Evolutionary conservation across 371 early-diverging fungal genomes (phyloP).

Genomic region (Haplosporangium sp.): DNA sequence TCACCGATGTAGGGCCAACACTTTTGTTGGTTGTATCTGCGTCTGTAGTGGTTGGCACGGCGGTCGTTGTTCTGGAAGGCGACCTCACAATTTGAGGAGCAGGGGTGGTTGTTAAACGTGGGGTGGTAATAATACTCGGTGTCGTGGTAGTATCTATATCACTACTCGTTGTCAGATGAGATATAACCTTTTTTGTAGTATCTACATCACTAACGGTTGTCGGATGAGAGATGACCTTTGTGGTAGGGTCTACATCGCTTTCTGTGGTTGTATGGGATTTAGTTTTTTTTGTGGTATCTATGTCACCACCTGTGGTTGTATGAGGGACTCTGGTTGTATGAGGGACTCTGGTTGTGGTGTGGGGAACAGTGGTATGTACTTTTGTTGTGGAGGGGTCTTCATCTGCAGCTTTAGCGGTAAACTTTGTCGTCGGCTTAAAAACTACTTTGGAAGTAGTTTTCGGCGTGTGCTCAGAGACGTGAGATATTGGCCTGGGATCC

Average conservation of each 20-base stretch:
- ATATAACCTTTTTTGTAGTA: too few relatives aligned
- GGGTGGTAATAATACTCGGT: too few relatives aligned
- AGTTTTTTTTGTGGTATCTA: not conserved
- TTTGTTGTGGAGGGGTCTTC: slow-evolving; percentile 3
- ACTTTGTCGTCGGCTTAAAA: not conserved
- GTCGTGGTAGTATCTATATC: too few relatives aligned
- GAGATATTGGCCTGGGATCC: not conserved
- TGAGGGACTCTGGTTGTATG: not conserved
- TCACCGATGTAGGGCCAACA: not conserved
- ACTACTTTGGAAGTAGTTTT: too few relatives aligned
- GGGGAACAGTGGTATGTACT: slow-evolving; percentile 10
- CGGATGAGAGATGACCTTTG: too few relatives aligned
- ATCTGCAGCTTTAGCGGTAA: not conserved
- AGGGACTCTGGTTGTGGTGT: not conserved
- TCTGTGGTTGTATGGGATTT: not conserved
- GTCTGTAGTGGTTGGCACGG: not conserved
- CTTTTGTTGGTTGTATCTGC: not conserved
- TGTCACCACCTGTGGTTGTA: slow-evolving; percentile 2
- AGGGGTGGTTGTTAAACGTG: too few relatives aligned
- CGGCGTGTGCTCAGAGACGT: not conserved
- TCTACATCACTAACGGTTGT: not conserved
- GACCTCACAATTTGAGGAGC: not conserved
- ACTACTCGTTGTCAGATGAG: too few relatives aligned
- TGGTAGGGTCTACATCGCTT: not conserved
- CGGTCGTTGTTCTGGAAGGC: not conserved